Conservation (phyloP, 371 early-diverging fungal species). For the Circinella minor region DNA sequence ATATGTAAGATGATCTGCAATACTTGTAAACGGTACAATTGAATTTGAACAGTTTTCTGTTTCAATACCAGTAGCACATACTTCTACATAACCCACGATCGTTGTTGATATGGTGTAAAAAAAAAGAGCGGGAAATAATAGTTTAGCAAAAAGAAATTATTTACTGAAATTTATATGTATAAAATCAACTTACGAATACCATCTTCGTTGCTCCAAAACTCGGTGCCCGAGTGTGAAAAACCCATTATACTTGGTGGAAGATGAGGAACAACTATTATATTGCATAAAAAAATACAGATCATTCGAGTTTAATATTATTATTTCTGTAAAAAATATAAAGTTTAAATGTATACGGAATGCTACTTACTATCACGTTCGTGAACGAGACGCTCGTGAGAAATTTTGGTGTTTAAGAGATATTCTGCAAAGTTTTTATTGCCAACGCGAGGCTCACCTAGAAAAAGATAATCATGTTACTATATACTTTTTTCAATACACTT, state of each 20-base stretch:
- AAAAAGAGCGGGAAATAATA: too few species aligned
- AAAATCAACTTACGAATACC: not conserved
- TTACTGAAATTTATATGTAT: not conserved
- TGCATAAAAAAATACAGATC: too few species aligned
- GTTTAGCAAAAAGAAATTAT: not conserved
- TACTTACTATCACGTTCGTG: slow-evolving; percentile 23
- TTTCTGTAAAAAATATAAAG: not conserved
- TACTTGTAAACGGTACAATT: slow-evolving; percentile 20
- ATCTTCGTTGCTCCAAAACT: slow-evolving; percentile 22
- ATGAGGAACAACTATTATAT: slow-evolving; percentile 14
- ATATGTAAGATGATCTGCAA: slow-evolving; percentile 18
- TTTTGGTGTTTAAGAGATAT: slow-evolving; percentile 14
- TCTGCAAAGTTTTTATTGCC: slow-evolving; percentile 24
- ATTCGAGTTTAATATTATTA: too few species aligned
- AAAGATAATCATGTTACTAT: not conserved
- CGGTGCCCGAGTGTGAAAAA: slow-evolving; percentile 25
- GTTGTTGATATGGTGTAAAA: not conserved
- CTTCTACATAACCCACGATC: not conserved
- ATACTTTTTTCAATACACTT: not conserved
- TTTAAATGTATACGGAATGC: too few species aligned
- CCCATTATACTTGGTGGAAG: slow-evolving; percentile 13
- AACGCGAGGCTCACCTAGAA: slow-evolving; percentile 23
- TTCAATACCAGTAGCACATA: slow-evolving; percentile 21
- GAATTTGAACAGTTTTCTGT: slow-evolving; percentile 20
- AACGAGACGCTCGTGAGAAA: slow-evolving; percentile 17